A percentile compares a stretch with the other conserved stretches of the same genome.
These are phyloP conservation scores for Diaporthe helianthi DNA, from an alignment of 2,329 filamentous ascomycete genomes.

Conservation along the genomic window DNA sequence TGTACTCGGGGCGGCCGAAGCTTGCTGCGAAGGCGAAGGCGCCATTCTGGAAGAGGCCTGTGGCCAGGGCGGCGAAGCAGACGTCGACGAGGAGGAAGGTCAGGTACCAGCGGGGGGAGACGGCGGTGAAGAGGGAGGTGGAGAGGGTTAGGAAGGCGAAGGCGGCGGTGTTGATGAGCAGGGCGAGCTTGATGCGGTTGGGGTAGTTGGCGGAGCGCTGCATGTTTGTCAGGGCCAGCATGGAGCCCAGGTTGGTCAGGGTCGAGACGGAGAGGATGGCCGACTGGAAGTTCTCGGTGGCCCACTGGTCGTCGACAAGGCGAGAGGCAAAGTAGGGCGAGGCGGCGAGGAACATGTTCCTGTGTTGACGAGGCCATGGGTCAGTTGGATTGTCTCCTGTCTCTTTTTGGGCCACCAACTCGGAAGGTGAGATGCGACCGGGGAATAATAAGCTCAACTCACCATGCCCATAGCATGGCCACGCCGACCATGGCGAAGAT, in stretches of 20 bases:
- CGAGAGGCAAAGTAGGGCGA: constrained; percentile 90
- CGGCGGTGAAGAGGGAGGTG: constrained; percentile 70
- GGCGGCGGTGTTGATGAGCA: constrained; percentile 77
- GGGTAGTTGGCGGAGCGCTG: constrained; percentile 88
- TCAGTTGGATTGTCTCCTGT: neutral
- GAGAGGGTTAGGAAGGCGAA: constrained; percentile 84
- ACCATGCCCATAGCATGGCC: constrained; percentile 98
- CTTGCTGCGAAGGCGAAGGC: constrained; percentile 89
- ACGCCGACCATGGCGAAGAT: constrained; percentile 87
- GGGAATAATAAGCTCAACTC: constrained; percentile 43
- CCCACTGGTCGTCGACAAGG: constrained; percentile 74
- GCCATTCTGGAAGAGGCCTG: constrained; percentile 90
- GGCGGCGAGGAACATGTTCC: constrained; percentile 98
- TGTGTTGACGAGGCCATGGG: constrained; percentile 44
- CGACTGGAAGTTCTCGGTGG: constrained; percentile 85
- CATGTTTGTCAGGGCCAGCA: constrained; percentile 78
- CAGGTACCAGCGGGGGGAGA: constrained; percentile 74
- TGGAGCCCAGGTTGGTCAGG: constrained; percentile 77
- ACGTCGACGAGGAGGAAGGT: constrained; percentile 84
- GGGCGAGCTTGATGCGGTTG: constrained; percentile 78
- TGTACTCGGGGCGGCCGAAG: constrained; percentile 87
- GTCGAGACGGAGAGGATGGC: constrained; percentile 88
- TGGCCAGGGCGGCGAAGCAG: constrained; percentile 77
- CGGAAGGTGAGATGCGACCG: constrained; percentile 22
- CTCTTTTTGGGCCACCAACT: neutral